Base-by-base conservation (phyloP, 2,329 filamentous ascomycete species). In the Epichloe amarillans region DNA sequence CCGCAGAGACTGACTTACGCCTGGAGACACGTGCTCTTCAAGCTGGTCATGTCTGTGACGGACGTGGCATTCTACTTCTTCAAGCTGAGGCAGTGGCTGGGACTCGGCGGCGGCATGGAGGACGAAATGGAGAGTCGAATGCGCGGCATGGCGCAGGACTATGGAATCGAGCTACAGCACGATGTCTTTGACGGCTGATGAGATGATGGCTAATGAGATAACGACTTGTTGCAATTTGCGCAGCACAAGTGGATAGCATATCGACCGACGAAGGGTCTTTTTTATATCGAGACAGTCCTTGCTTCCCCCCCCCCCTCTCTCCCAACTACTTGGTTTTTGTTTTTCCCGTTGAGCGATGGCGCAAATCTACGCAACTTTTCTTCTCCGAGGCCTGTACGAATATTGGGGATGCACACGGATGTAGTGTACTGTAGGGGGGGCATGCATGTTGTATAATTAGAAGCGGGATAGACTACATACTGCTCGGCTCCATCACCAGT, bases 81-180 rank as follows among this genome's bases (percentile, higher is more conserved):
- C 59, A 87, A 86, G 69, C 47, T 94, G 6, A 77, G 81, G 57
- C 90, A 97, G 69, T 77, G 79, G 64, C 62, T 96, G 12, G 86
- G 87, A 0, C 66, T 82, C 3, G 88, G 90, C 0, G 76, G 82
- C 10, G 90, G 90, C 0, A 93, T 97, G 86, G 93, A 97, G 64
- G 91, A 96, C 62, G 88, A 91, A 64, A 82, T 97, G 54, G 93
- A 97, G 72, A 77, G 79, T 62, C 79, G 84, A 58, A 94, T 97
- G 89, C 83, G 79, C 67, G 79, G 76, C 52, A 86, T 96, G 74
- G 91, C 90, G 1, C 88, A 86, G 64, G 90, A 94, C 58, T 89
- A 93, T 69, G 93, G 93, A 0, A 80, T 97, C 3, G 90, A 97
- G 66, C 69, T 97, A 57, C 86, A 95, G 63, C 88, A 94, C 64